Evolutionary conservation across 2,329 filamentous ascomycete genomes (phyloP).

Genomic region (Coniosporium tulheliwenetii): DNA sequence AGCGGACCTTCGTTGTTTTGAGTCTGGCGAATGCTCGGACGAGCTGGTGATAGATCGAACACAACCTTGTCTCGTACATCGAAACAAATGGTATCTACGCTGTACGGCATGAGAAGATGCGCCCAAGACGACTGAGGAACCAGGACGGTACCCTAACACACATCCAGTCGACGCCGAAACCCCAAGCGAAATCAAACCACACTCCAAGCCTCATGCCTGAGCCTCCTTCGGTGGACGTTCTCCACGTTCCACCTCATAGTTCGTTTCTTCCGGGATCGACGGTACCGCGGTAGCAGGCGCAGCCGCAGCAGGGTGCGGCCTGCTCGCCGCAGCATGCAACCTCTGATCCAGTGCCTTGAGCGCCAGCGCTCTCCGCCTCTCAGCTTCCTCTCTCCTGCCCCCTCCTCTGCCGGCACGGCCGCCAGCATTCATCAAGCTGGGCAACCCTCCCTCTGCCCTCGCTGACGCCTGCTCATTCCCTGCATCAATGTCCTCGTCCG

Average conservation of each 20-base stretch:
- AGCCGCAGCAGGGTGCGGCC: neutral
- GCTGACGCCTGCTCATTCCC: constrained; percentile 56
- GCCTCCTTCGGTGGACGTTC: too few species aligned
- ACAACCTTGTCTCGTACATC: too few species aligned
- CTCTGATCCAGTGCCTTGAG: constrained; percentile 86
- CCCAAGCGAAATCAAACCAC: too few species aligned
- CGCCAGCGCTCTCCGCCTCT: constrained; percentile 74
- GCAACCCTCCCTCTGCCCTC: constrained; percentile 44
- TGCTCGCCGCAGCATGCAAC: constrained; percentile 59
- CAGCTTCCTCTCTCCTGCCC: constrained; percentile 75
- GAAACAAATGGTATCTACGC: too few species aligned
- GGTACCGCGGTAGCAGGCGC: neutral
- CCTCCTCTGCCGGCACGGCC: constrained; percentile 25
- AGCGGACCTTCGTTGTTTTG: too few species aligned
- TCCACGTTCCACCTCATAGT: neutral
- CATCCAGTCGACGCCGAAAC: too few species aligned
- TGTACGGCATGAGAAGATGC: too few species aligned
- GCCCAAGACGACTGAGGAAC: too few species aligned
- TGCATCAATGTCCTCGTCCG: constrained; percentile 60
- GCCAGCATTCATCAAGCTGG: constrained; percentile 38
- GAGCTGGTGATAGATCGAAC: too few species aligned
- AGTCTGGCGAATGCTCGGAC: too few species aligned
- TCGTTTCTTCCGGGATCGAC: neutral
- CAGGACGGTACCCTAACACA: too few species aligned
- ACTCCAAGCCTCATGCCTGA: too few species aligned